Evolutionary conservation across 2,329 filamentous ascomycete genomes (phyloP), one percentile per base, ranked within the genome.

Genomic region (Arthrobotrys conoides): DNA sequence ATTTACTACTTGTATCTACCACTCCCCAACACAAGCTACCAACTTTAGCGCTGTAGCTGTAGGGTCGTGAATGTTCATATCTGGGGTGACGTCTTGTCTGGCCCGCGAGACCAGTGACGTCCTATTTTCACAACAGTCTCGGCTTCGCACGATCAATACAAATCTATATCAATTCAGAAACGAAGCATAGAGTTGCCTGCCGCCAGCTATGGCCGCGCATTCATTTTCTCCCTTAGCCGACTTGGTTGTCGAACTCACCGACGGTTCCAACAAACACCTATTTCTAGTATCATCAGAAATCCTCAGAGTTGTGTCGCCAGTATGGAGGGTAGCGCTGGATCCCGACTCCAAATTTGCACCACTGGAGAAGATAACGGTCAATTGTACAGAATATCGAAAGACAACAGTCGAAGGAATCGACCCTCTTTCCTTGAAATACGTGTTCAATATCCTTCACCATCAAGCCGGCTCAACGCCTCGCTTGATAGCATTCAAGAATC

Each of bases 371-470:
- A 36, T 44, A 41, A 49, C 51, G 5, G 51, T 51, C 0, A 8
- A 53, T 30, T 41, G 71, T 8, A 46, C 16, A 10, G 51, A 75
- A 24, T 75, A 75, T 27, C 63, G 8, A 1, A 67, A 68, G 46
- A 67, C 63, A 4, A 63, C 27, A 10, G 22, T 75, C 1, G 16
- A 49, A 9, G 53, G 24, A 9, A 61, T 55, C 5, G 27, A 36
- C n/a, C 4, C 18, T 14, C 6, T 0, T 6, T 27, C 30, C 16
- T 75, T 16, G 33, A 18, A 5, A 61, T 36, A 41, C 8, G 8
- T 75, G 3, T 75, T 75, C 16, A 20, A 68, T 53, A 75, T 75
- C n/a, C 49, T 75, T 22, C 71, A 75, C 18, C 66, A 75, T 27
- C 51, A 22, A 9, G 24, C 18, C 8, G 16, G 14, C 8, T 6